Evolutionary conservation across 345 rosid species (phyloP), one percentile per base, ranked within the genome.

Genomic region (Citrus medica): DNA sequence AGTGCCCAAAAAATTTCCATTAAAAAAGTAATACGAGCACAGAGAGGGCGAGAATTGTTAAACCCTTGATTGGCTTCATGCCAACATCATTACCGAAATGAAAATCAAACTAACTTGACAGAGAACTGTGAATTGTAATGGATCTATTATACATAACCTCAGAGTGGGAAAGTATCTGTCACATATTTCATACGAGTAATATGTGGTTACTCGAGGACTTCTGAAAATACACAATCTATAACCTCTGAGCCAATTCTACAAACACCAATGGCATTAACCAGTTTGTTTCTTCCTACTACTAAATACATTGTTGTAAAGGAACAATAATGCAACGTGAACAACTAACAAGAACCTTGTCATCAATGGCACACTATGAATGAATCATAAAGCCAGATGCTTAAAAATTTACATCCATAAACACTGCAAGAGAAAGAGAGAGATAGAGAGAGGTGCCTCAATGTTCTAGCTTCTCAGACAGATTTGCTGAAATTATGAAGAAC

Each of bases 161-260:
- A 58, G 16, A 51, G 30, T 17, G 7, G 24, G 17, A 28, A 40
- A 40, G 61, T 30, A 70, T 17, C 40, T 28, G 61, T 28, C 27
- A 51, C 40, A 53, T 70, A 70, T 21, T 51, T 56, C 65, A 22
- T 72, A 56, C 64, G 9, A 55, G 62, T 72, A 72, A 33, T 30
- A 72, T 10, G 24, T 13, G 25, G 32, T 35, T 58, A 9, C n/a
- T 10, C 0, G 28, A 64, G 7, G 51, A 27, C 48, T 40, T 78
- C 60, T 51, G 5, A 33, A 71, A 69, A 71, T 51, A 53, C 70
- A 81, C 80, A 79, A 71, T 68, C 60, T 78, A 53, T 84, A 79
- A 81, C 53, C 64, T 71, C 73, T 71, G 21, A 67, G 27, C 74
- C 69, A 66, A 62, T 75, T 65, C 83, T 66, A 71, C 79, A 46